Percentiles rank a stretch among this genome's conserved stretches.
Evolutionary conservation across 2,329 filamentous ascomycete species (phyloP).

Genomic region (Epichloe gansuensis): DNA sequence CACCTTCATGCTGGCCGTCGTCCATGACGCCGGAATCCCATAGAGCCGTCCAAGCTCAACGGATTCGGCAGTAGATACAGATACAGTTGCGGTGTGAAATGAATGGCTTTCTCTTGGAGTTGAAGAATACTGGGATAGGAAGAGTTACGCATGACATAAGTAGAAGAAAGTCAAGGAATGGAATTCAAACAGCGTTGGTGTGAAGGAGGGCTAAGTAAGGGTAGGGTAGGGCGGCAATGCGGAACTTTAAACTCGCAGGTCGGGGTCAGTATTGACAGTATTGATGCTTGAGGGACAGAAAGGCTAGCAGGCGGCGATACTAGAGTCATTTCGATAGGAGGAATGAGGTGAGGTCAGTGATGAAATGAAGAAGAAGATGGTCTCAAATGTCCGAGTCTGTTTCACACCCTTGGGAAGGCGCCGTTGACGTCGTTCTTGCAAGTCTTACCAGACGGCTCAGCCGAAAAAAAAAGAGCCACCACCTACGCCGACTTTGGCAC

Average conservation of each 20-base stretch:
- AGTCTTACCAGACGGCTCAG: not conserved
- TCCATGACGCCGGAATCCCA: constrained; percentile 22
- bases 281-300: not conserved
- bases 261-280: not conserved
- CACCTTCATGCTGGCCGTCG: constrained; percentile 26
- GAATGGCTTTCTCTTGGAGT: not conserved
- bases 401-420: not conserved
- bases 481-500: too few species aligned
- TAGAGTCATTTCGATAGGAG: not conserved
- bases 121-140: not conserved
- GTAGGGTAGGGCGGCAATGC: not conserved
- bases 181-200: not conserved
- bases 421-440: not conserved
- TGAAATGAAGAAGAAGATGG: not conserved
- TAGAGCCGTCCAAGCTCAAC: not conserved
- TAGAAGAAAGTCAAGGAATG: not conserved
- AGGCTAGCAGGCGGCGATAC: not conserved
- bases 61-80: not conserved
- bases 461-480: not conserved
- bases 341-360: not conserved
- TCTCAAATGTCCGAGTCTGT: too few species aligned
- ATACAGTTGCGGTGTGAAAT: not conserved
- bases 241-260: not conserved
- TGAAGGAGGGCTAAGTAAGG: not conserved
- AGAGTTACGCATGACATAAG: not conserved